Base-by-base conservation (phyloP, 352 stramenopile genomes). In the Phytopythium vexans region DNA sequence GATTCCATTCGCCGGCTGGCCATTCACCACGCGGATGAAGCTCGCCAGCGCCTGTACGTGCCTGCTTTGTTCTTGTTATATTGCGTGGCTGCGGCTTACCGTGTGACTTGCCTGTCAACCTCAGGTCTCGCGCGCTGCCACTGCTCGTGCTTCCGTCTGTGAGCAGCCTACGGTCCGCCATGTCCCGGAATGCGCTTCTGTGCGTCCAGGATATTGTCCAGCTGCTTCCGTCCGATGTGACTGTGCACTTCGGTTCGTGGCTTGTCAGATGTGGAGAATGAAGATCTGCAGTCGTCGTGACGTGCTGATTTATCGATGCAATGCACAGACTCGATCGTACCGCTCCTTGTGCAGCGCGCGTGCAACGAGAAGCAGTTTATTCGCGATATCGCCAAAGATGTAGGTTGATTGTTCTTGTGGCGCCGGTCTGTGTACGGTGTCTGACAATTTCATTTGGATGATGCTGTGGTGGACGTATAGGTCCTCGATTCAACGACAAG, bases 291-390 rank as follows among this genome's bases (percentile, higher is more conserved):
- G 3, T 41, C 14, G 8, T 10, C 41, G 15, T 49, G 46, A 52
- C 21, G 41, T 32, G 37, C n/a, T 11, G 56, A 34, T 58, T 43
- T 7, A 16, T 7, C 37, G 35, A 36, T 10, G 4, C 5, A 10
- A 39, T 31, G 14, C 5, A 32, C 37, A 73, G 70, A 74, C n/a
- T 52, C 57, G 0, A 51, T 88, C 38, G 52, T 91, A 5, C 77
- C 75, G 16, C 52, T 88, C 14, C 54, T 91, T 3, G 36, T 91
- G 38, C 68, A 69, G 10, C 75, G 75, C 6, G 68, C 72, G 2
- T 71, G 64, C 7, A 86, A 65, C n/a, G 77, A 91, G 57, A 91
- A 91, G 58, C 75, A 88, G 46, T 91, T 91, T 52, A 72, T 91
- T 21, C 70, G 65, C 1, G 77, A 91, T n/a, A 53, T 87, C 21